These are phyloP conservation scores for Ambrosia trifida DNA, from an alignment of 129 eudicot genomes.

Conservation along the genomic window DNA sequence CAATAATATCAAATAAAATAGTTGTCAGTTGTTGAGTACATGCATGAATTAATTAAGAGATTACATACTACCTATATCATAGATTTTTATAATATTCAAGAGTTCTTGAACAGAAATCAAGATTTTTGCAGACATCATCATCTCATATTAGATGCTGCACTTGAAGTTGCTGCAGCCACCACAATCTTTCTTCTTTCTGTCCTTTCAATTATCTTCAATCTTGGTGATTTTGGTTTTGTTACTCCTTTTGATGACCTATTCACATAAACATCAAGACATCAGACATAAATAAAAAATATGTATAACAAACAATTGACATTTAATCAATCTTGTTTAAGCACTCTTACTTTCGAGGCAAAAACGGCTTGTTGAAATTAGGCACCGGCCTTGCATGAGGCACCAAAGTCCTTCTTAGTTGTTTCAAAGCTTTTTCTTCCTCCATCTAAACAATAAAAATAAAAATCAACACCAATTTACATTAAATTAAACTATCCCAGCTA, in stretches of 20 bases:
- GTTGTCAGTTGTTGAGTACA: neutral
- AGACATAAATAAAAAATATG: neutral
- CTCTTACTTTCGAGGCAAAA: slow-evolving; percentile 74
- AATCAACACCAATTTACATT: neutral
- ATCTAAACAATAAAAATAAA: slow-evolving; percentile 41
- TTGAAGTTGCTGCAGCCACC: slow-evolving; percentile 45
- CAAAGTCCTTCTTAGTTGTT: slow-evolving; percentile 84
- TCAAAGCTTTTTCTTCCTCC: slow-evolving; percentile 96
- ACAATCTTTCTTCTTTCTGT: slow-evolving; percentile 57
- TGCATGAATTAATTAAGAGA: neutral
- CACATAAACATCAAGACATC: neutral
- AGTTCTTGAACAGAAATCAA: slow-evolving; percentile 39
- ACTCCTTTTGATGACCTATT: slow-evolving; percentile 62
- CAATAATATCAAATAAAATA: neutral
- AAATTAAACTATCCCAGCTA: neutral
- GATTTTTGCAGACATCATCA: slow-evolving; percentile 35
- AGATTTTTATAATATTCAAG: slow-evolving; percentile 29
- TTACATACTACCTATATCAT: neutral
- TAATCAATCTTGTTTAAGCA: neutral
- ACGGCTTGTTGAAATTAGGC: slow-evolving; percentile 74
- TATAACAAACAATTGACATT: neutral
- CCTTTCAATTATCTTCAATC: slow-evolving; percentile 63
- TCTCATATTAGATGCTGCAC: slow-evolving; percentile 79
- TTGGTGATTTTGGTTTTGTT: slow-evolving; percentile 86
- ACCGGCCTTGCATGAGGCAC: slow-evolving; percentile 96